Evolutionary conservation across 441 rosid genomes (phyloP).

Genomic region (Mallotus repandus): DNA sequence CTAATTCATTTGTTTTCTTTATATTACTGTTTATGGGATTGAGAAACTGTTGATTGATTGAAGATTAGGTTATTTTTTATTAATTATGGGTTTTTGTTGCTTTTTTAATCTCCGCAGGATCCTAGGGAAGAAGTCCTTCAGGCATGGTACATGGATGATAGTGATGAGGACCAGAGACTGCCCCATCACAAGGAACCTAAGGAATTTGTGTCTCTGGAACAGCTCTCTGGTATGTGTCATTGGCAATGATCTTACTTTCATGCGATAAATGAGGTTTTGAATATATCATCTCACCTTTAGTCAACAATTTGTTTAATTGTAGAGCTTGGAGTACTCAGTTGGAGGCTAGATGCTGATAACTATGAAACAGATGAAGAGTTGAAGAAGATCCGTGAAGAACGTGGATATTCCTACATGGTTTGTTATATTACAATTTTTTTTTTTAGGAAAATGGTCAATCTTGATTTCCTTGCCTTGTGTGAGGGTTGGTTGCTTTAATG

Average conservation of each 20-base stretch:
- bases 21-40: too few relatives aligned
- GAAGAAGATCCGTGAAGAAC: constrained; percentile 79
- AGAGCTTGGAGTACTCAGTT: constrained; percentile 91
- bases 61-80: too few relatives aligned
- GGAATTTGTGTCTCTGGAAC: constrained; percentile 67
- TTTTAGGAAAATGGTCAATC: not conserved
- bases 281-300: not conserved
- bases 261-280: not conserved
- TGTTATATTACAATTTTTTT: constrained; percentile 16
- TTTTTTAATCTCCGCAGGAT: constrained; percentile 38
- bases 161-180: constrained; percentile 76
- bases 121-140: constrained; percentile 73
- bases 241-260: not conserved
- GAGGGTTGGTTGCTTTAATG: not conserved
- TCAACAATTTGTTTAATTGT: constrained; percentile 23
- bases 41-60: too few relatives aligned
- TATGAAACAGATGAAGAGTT: constrained; percentile 75
- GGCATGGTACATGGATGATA: constrained; percentile 93
- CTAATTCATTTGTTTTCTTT: too few relatives aligned
- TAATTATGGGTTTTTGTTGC: too few relatives aligned
- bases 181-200: constrained; percentile 81
- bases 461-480: too few relatives aligned
- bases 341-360: constrained; percentile 87
- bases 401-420: constrained; percentile 89
- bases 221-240: constrained; percentile 60